phyloP scores from a whole-genome alignment of 768 basidiomycete genomes.

The Multifurca ochricompacta region DNA sequence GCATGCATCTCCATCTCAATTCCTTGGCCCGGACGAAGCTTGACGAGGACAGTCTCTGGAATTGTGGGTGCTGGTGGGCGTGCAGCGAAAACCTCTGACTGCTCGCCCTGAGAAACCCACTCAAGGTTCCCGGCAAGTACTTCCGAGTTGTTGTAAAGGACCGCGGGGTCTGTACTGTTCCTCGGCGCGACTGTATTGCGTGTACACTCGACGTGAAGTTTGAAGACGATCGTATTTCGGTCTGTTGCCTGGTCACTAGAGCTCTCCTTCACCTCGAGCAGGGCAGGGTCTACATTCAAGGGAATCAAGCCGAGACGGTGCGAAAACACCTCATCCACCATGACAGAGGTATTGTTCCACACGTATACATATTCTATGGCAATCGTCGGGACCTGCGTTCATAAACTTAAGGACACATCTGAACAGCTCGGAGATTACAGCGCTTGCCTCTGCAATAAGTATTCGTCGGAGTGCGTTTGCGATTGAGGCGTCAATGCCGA shows the following conservation, averaged over 20 bases:
- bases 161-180: conserved; percentile 27
- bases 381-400: conserved; percentile 72
- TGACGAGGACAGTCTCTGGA: conserved; percentile 79
- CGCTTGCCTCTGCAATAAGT: conserved; percentile 81
- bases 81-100: conserved; percentile 48
- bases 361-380: conserved; percentile 88
- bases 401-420: neutral
- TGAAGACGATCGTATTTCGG: conserved; percentile 85
- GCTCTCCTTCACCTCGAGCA: conserved; percentile 49
- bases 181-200: conserved; percentile 45
- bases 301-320: conserved; percentile 92
- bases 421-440: neutral
- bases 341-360: conserved; percentile 91
- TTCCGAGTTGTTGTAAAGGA: conserved; percentile 64
- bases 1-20: conserved; percentile 85
- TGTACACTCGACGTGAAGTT: conserved; percentile 62
- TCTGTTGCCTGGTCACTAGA: conserved; percentile 67
- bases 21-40: conserved; percentile 85
- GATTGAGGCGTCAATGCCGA: conserved; percentile 93
- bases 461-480: conserved; percentile 93
- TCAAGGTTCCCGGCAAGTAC: conserved; percentile 57
- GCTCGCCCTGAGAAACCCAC: conserved; percentile 83
- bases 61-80: conserved; percentile 60
- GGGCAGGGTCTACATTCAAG: conserved; percentile 73
- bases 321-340: conserved; percentile 89